Evolutionary conservation across 805 yeast genomes (phyloP), one percentile per base, ranked within the genome.

Genomic region (Myxozyma lipomycoides): DNA sequence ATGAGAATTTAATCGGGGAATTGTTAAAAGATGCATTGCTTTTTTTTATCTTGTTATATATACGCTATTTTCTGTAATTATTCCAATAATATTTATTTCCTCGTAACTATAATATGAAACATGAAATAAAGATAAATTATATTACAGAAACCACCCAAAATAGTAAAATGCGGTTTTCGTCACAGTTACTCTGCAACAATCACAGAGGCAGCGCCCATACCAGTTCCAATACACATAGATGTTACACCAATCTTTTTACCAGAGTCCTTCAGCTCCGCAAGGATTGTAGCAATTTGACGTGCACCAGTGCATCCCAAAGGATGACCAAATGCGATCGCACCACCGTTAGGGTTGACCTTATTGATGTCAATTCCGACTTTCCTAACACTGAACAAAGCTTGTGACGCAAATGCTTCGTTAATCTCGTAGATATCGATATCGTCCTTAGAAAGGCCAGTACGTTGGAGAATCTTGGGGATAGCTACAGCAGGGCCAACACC

Each of bases 401-500:
- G 97, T 9, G 95, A 93, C 17, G 98, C 97, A 71, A 91, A 91
- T 1, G 98, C 97, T 75, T 91, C 98, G 40, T 54, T 54, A 65
- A 91, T 82, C 74, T 91, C 98, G 67, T 77, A 90, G 35, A 88
- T 77, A 43, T 79, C 76, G 49, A 91, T 72, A 61, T 89, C 95
- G 43, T 77, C 76, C 25, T 78, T 74, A 4, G 75, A 70, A 53
- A 90, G 67, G 34, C 83, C 82, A 4, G 73, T 63, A 64, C 79
- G 79, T 67, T 77, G 73, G 60, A 91, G 77, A 18, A 87, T 83
- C 49, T 78, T 78, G 55, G 98, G 98, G 63, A 91, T 90, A 52
- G 98, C 98, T 62, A 78, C 81, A 24, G 95, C 97, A 51, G 98
- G 98, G 40, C 98, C 98, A 62, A 91, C 82, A 52, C 98, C 98